Evolutionary conservation across 2,329 filamentous ascomycete genomes (phyloP).

Genomic region (Neurospora sp.): DNA sequence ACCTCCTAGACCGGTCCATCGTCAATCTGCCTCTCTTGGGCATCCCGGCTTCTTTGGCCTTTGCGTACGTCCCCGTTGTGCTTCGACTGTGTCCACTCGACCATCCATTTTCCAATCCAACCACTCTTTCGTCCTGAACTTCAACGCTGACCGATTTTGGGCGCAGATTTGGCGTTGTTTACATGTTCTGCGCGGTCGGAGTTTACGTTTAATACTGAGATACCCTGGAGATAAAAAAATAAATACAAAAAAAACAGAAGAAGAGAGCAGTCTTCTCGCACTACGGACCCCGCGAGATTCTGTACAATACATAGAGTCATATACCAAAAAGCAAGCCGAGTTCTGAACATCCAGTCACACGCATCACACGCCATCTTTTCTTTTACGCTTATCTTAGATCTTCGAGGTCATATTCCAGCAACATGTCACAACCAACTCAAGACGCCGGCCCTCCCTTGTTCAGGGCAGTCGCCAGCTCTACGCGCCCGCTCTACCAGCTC

Average conservation of each 20-base stretch:
- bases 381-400: slow-evolving; percentile 3
- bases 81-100: background rate
- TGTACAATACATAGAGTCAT: slow-evolving; percentile 28
- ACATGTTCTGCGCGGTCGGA: slow-evolving; percentile 97
- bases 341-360: slow-evolving; percentile 10
- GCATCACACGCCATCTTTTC: slow-evolving; percentile 2
- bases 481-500: slow-evolving; percentile 61
- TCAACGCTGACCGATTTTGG: slow-evolving; percentile 6
- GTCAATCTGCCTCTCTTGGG: slow-evolving; percentile 69
- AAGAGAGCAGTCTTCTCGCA: slow-evolving; percentile 7
- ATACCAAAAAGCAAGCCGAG: slow-evolving; percentile 20
- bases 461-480: slow-evolving; percentile 67
- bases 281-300: slow-evolving; percentile 14
- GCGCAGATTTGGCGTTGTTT: slow-evolving; percentile 79
- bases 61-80: slow-evolving; percentile 59
- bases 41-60: slow-evolving; percentile 75
- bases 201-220: slow-evolving; percentile 74
- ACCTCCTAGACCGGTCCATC: slow-evolving; percentile 65
- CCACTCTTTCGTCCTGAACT: background rate
- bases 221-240: slow-evolving; percentile 24
- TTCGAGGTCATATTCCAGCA: background rate
- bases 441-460: slow-evolving; percentile 44
- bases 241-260: slow-evolving; percentile 9
- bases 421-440: slow-evolving; percentile 7
- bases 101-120: slow-evolving; percentile 1